Base-by-base conservation (phyloP, 2,329 filamentous ascomycete genomes). In the Sphaerulina vaccinii region DNA sequence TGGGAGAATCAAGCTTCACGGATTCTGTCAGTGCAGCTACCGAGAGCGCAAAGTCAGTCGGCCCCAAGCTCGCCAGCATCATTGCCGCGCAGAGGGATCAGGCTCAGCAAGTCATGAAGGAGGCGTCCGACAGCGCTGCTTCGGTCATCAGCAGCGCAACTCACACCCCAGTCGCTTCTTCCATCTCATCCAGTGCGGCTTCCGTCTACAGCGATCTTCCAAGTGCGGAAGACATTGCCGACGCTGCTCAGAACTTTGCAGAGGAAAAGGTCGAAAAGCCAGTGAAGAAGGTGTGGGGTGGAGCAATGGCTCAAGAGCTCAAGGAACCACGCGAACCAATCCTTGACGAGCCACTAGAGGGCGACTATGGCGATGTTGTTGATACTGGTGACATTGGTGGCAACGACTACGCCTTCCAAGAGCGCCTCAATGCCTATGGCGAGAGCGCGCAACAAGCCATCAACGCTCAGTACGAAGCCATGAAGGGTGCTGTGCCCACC, bases 401-500 rank as follows among this genome's bases (percentile, higher is more conserved):
- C 8, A 73, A 70, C 11, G 27, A 32, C n/a, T 78, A 77, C 58
- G 78, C 77, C 52, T 61, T 81, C 5, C 75, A 80, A 51, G 75
- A 70, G 41, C 69, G 81, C 53, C 73, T 78, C 19, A 75, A 72
- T 51, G 73, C 75, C 54, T 79, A 78, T 11, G 76, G 77, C 19
- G 78, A 80, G 40, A 70, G 73, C 49, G 79, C 79, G 47, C 71
- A 73, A 41, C 74, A 80, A 29, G 70, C 82, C 38, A 83, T 77
- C 11, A 73, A 72, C 60, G 79, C 77, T 23, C 77, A 82, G 23
- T 79, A 77, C 52, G 79, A 83, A 66, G 81, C 79, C 21, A 63
- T 79, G 22, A 71, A 74, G 36, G 68, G 74, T 11, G 69, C 73
- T 1, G 74, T 66, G 44, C 68, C 74, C 1, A 75, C 64, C 46